Evolutionary conservation across 2,329 filamentous ascomycete species (phyloP), one percentile per base, ranked within the genome.

Genomic region (Aspergillus sp.): DNA sequence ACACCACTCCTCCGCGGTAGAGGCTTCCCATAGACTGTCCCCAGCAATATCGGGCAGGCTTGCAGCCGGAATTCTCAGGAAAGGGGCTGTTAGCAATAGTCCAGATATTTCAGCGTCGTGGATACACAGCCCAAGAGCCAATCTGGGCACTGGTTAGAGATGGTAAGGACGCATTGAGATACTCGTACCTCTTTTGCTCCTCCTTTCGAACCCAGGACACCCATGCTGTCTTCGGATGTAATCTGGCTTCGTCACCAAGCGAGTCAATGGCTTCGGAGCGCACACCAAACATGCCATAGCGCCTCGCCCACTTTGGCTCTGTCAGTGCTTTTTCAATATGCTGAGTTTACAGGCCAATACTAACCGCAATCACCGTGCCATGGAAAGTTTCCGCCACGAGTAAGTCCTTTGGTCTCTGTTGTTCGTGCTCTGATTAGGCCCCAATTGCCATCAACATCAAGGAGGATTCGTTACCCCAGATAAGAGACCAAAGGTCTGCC

Each of bases 51-150:
- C 17, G 7, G 60, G 55, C 4, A 54, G 35, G 17, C 43, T 43
- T 1, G 45, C 23, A 11, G 19, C 17, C 3, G n/a, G n/a, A 41
- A 59, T 44, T 23, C 45, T 37, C n/a, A 54, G 46, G 51, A 35
- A 64, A 17, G 54, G 65, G 39, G 60, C 64, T 14, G 56, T 59
- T 53, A 57, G 60, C 5, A 66, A 62, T 2, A 68, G 27, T 33
- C 62, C 64, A 3, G 66, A 62, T 9, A 71, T 62, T 12, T 70
- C 67, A n/a, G 64, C 63, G 40, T 70, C 68, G 52, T 70, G 65
- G 14, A 69, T 65, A n/a, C 62, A 47, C 17, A 69, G 24, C 5
- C 56, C 62, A 9, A 45, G 31, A 1, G 40, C 23, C n/a, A 58
- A 33, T 8, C 56, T 56, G 21, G 39, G 39, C 37, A 27, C 14